Base-by-base conservation (phyloP, 2,329 filamentous ascomycete genomes). In the Ceratocystis ficicola region DNA sequence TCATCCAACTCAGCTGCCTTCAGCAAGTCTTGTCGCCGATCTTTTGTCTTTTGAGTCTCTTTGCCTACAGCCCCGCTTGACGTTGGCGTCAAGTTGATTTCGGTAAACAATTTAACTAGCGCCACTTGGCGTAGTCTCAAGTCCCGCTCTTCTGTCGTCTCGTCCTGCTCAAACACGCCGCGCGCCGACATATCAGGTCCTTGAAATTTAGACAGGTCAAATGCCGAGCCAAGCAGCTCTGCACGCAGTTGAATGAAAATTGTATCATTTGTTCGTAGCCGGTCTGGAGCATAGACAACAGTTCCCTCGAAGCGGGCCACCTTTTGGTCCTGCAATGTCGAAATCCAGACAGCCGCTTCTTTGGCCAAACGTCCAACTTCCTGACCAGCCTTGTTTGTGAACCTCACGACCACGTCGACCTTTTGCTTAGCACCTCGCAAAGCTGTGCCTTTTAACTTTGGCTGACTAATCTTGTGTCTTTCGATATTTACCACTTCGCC, bases 291-390 rank as follows among this genome's bases (percentile, higher is more conserved):
- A 74, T 89, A 97, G 1, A 99, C 90, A 71, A 91, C 96, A 12
- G 83, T 85, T 5, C 89, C 94, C 70, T 95, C 89, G 68, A 99
- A 95, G 25, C 78, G 83, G 77, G 92, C 96, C 2, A 96, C 82
- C 41, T 88, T 87, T 73, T 97, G 91, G 72, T 99, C 94, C 63
- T 97, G 85, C 70, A 99, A 76, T 0, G 91, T 87, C 2, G 94
- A 96, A 5, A 97, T 89, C 92, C 94, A 99, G 68, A 86, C 84
- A 3, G 94, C 91, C 4, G 85, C 86, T 44, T 97, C 92, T 71
- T 92, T 93, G 32, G 91, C 86, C 46, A 99, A 75, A 68, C 94
- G 83, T 3, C 94, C 94, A 61, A 99, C 82, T 73, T 99, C 94
- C 65, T 86, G 84, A 0, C 92, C 92, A 63, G 77, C 81, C 8